Conservation (phyloP, 805 yeast genomes). For the Candida wancherniae region DNA sequence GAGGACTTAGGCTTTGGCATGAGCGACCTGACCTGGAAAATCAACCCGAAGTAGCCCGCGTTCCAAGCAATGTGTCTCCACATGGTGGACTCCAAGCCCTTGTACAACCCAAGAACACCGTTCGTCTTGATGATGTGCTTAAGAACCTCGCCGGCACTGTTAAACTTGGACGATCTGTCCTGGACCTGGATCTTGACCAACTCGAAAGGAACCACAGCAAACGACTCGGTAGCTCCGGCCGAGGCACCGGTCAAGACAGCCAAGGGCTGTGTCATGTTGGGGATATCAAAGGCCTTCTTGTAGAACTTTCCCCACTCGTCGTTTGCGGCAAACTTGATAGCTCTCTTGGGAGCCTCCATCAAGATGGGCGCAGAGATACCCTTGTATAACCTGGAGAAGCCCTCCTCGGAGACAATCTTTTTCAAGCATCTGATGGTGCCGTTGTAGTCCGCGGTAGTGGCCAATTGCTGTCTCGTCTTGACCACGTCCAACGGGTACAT, state of each 20-base stretch:
- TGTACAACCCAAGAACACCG: conserved; percentile 81
- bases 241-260: conserved; percentile 94
- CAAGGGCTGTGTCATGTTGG: conserved; percentile 70
- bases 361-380: conserved; percentile 95
- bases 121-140: conserved; percentile 64
- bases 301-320: conserved; percentile 93
- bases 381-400: conserved; percentile 75
- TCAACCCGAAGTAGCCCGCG: conserved; percentile 95
- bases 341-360: conserved; percentile 99
- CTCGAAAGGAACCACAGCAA: conserved; percentile 97
- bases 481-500: conserved; percentile 98
- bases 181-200: conserved; percentile 92
- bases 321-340: conserved; percentile 96
- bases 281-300: conserved; percentile 62
- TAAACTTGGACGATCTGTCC: conserved; percentile 77
- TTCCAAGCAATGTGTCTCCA: conserved; percentile 98
- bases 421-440: conserved; percentile 82
- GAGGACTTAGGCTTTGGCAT: conserved; percentile 74
- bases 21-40: conserved; percentile 75
- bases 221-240: conserved; percentile 96
- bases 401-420: conserved; percentile 84
- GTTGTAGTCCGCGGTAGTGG: conserved; percentile 56
- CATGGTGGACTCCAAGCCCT: conserved; percentile 93
- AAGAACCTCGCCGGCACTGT: conserved; percentile 80
- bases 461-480: conserved; percentile 90